Conservation (phyloP, 2,329 filamentous ascomycete genomes). For the Verticillium longisporum region DNA sequence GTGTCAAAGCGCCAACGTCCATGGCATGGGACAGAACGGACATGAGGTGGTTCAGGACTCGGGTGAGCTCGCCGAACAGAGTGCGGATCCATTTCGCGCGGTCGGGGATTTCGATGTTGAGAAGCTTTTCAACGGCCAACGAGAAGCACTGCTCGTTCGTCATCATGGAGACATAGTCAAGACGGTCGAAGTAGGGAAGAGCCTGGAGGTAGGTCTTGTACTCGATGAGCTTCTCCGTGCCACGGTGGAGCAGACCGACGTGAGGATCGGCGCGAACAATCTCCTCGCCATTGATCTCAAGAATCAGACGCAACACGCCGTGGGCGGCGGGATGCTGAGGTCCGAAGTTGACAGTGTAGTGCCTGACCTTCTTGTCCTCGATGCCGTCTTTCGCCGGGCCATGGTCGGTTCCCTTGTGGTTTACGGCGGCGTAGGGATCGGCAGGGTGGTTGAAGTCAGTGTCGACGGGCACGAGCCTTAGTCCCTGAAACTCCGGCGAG, state of each 20-base stretch:
- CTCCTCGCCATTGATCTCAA: conserved; percentile 96
- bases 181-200: conserved; percentile 94
- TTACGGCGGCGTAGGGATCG: conserved; percentile 43
- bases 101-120: conserved; percentile 93
- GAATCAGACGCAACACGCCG: conserved; percentile 93
- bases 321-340: conserved; percentile 98
- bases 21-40: conserved; percentile 94
- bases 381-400: conserved; percentile 45
- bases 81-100: conserved; percentile 96
- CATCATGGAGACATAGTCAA: conserved; percentile 99
- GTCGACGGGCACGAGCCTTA: conserved; percentile 59
- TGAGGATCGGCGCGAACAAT: conserved; percentile 95
- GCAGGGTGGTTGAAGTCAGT: conserved; percentile 50
- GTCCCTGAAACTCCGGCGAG: conserved; percentile 40
- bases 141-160: conserved; percentile 98
- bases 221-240: conserved; percentile 99
- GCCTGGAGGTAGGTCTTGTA: conserved; percentile 99
- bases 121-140: conserved; percentile 91
- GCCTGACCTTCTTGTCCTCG: conserved; percentile 76
- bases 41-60: conserved; percentile 96
- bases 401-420: conserved; percentile 7
- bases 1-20: conserved; percentile 96
- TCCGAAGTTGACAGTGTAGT: conserved; percentile 99
- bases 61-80: conserved; percentile 89
- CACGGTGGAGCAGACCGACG: conserved; percentile 90